phyloP scores from a whole-genome alignment of 768 basidiomycete species.

The Sporobolomyces phaffii region DNA sequence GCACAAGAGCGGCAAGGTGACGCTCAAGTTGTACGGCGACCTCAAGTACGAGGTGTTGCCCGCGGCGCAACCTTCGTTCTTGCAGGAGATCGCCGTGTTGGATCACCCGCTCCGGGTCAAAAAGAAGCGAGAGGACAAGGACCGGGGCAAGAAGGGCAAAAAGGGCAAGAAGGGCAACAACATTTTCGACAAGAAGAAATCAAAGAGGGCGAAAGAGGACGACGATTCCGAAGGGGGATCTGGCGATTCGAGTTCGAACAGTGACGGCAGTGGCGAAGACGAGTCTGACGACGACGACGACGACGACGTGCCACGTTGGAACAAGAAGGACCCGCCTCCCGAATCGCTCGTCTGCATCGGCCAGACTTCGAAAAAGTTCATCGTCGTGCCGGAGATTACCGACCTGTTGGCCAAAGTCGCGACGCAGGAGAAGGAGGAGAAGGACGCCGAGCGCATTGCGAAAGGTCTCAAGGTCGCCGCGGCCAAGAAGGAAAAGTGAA shows the following conservation, averaged over 20 bases:
- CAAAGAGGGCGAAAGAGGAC: background rate
- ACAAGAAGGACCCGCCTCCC: constrained; percentile 10
- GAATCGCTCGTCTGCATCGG: constrained; percentile 40
- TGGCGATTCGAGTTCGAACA: background rate
- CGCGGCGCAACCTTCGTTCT: constrained; percentile 41
- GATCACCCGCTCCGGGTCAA: too few species aligned
- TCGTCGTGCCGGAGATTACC: constrained; percentile 41
- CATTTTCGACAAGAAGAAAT: background rate
- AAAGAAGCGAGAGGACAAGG: background rate
- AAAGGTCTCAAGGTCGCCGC: background rate
- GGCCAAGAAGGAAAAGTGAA: constrained; percentile 29
- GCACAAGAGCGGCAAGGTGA: constrained; percentile 38
- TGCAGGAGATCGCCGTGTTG: constrained; percentile 42
- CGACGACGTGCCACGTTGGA: background rate
- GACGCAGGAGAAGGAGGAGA: constrained; percentile 19
- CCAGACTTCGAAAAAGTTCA: constrained; percentile 42
- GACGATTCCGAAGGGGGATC: background rate
- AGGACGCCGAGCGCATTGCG: constrained; percentile 20
- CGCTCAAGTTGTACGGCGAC: constrained; percentile 34
- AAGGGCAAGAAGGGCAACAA: background rate
- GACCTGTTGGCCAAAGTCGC: constrained; percentile 32
- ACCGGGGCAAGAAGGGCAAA: background rate
- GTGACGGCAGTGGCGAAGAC: background rate
- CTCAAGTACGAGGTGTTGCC: constrained; percentile 40
- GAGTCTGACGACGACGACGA: constrained; percentile 1